phyloP scores from a whole-genome alignment of 2,329 filamentous ascomycete species.

The Alternaria ventricosa region DNA sequence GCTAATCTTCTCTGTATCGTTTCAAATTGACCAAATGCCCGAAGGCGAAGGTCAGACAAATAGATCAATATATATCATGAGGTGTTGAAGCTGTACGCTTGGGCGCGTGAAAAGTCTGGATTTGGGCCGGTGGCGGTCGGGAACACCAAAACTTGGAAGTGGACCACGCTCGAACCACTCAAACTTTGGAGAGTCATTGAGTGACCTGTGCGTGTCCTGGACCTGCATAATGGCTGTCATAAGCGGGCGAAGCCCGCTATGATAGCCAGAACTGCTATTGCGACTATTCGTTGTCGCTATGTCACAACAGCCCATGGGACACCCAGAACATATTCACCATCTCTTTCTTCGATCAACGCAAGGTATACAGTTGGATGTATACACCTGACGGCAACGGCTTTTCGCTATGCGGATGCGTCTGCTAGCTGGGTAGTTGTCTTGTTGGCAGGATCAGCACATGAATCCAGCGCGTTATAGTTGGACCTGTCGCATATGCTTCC shows the following conservation, averaged over 20 bases:
- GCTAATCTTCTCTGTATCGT: slow-evolving; percentile 50
- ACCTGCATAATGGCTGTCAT: not conserved
- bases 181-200: not conserved
- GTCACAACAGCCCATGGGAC: rapidly evolving
- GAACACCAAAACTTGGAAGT: not conserved
- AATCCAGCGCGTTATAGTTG: not conserved
- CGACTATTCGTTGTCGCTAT: not conserved
- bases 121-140: not conserved
- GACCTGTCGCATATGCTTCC: not conserved
- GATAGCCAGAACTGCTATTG: not conserved
- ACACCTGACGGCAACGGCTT: rapidly evolving
- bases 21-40: slow-evolving; percentile 38
- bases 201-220: not conserved
- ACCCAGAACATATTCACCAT: not conserved
- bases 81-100: rapidly evolving
- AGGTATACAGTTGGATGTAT: rapidly evolving
- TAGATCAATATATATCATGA: not conserved
- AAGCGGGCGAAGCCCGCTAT: not conserved
- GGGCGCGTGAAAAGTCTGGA: not conserved
- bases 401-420: rapidly evolving
- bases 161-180: not conserved
- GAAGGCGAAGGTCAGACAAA: slow-evolving; percentile 11
- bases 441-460: not conserved
- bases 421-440: not conserved
- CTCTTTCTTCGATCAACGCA: rapidly evolving